Evolutionary conservation across 1,284 basidiomycete species (phyloP), one percentile per base, ranked within the genome.

Genomic region (Ceratobasidium sp.): DNA sequence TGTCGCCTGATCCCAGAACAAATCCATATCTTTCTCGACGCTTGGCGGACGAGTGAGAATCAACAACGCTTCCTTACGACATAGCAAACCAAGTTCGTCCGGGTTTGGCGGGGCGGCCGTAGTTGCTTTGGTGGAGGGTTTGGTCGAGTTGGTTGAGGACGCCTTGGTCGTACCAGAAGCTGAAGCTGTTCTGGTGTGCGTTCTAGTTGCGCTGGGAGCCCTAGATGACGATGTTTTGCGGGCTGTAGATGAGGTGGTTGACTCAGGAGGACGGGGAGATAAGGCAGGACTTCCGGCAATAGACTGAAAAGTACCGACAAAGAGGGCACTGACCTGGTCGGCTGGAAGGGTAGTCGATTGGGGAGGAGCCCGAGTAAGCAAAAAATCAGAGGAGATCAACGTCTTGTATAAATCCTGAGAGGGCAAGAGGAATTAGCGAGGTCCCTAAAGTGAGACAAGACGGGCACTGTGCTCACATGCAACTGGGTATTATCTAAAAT

Each of bases 1-100:
- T 5, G 62, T 70, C 13, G 77, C 65, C 51, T 78, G 77, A 19
- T 78, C 69, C 77, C 77, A 78, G 25, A 78, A 78, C 13, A 75
- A 70, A 51, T 57, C 40, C 11, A 52, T 37, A 49, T 78, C 77
- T 22, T 51, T 44, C 44, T 73, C 70, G 40, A 54, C n/a, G 51
- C 64, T 61, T n/a, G 68, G 77, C 59, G 59, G 44, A 51, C 51
- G 32, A 65, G 68, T 59, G 51, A 76, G 67, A 22, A 78, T 51
- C 62, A 70, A 59, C 68, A 69, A 15, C 51, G 74, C 73, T 52
- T 76, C 40, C 46, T 64, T 71, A 44, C 68, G 73, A 64, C 66
- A 44, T 54, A 61, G 37, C 37, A 71, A 29, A 54, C 66, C 49
- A 25, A 62, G 22, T n/a, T 56, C 59, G 25, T 54, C 22, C 19